A percentile compares a stretch with the other conserved stretches of the same genome.
Evolutionary conservation across 108 stramenopile species (phyloP).

Genomic region (Thalassiosira profunda): DNA sequence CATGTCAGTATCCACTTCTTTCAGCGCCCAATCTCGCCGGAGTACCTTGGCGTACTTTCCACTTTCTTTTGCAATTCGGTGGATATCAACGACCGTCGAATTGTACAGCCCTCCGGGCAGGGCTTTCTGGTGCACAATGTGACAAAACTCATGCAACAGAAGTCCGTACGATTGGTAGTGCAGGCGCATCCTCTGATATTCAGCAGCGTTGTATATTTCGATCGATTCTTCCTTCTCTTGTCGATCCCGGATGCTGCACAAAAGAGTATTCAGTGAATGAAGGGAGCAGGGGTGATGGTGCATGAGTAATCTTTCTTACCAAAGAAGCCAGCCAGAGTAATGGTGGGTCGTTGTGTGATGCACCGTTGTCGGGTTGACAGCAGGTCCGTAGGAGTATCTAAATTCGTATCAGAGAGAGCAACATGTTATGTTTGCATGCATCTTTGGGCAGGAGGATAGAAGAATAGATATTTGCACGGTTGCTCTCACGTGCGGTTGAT

Average conservation of each 20-base stretch:
- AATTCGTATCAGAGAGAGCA: background rate
- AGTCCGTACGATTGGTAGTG: constrained; percentile 89
- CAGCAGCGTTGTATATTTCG: constrained; percentile 80
- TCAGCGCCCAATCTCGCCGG: constrained; percentile 86
- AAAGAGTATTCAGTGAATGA: background rate
- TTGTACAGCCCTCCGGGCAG: constrained; percentile 72
- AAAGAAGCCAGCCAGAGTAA: constrained; percentile 66
- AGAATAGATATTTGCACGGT: background rate
- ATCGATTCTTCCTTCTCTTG: constrained; percentile 72
- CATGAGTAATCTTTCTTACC: constrained; percentile 21
- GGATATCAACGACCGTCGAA: constrained; percentile 42
- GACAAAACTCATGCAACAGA: constrained; percentile 86
- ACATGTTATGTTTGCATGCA: background rate
- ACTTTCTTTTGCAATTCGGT: constrained; percentile 48
- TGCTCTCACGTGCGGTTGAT: constrained; percentile 48
- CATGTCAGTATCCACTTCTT: constrained; percentile 58
- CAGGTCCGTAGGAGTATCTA: constrained; percentile 65
- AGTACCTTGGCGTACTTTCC: constrained; percentile 61
- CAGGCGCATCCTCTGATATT: constrained; percentile 71
- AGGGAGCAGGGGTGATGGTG: background rate
- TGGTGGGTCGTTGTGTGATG: constrained; percentile 84
- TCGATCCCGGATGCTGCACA: constrained; percentile 55
- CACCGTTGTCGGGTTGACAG: constrained; percentile 52
- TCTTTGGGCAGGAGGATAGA: background rate
- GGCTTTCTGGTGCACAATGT: constrained; percentile 80